Base-by-base conservation (phyloP, 2,329 filamentous ascomycete genomes). In the Coleophoma eucalyptorum region DNA sequence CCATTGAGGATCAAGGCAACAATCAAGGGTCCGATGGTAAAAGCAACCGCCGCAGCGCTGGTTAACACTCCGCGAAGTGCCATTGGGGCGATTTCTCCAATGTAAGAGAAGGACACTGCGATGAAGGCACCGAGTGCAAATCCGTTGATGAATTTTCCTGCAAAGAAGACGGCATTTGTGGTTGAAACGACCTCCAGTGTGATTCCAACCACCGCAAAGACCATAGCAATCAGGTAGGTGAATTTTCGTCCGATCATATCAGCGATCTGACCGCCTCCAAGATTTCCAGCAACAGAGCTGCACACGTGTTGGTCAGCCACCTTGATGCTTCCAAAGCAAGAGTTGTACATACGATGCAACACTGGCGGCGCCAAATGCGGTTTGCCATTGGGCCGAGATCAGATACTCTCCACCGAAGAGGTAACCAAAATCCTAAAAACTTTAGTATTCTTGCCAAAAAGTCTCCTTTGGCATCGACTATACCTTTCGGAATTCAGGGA, bases 101-200 rank as follows among this genome's bases (percentile, higher is more conserved):
- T 38, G 16, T 38, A 38, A n/a, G 35, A n/a, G 35, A 15, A 15
- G 35, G 69, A 71, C 46, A 75, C 75, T 2, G 71, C 74, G 3
- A 75, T 71, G n/a, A 75, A 57, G 40, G 74, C 72, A 20, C 66
- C 72, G 52, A 74, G 75, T 2, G 72, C 68, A 19, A 72, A 57
- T 2, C 71, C 67, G 3, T 74, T 63, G 3, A 74, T 51, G 32
- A 78, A 59, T 1, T 75, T 69, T 4, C 75, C 76, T 1, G 74
- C 59, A 52, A 77, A 78, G 0, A 76, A 55, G 0, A 68, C 69
- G 2, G 61, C 68, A 45, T 70, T 63, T 0, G 64, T 65, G 0
- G 58, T 66, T 5, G 61, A 47, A 1, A 52, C 62, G 4, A 66
- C 65, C 43, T 66, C 64, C 26, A 66, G 49, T 4, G 61, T 64